Base-by-base conservation (phyloP, 2,329 filamentous ascomycete species). In the Neoscytalidium dimidiatum region DNA sequence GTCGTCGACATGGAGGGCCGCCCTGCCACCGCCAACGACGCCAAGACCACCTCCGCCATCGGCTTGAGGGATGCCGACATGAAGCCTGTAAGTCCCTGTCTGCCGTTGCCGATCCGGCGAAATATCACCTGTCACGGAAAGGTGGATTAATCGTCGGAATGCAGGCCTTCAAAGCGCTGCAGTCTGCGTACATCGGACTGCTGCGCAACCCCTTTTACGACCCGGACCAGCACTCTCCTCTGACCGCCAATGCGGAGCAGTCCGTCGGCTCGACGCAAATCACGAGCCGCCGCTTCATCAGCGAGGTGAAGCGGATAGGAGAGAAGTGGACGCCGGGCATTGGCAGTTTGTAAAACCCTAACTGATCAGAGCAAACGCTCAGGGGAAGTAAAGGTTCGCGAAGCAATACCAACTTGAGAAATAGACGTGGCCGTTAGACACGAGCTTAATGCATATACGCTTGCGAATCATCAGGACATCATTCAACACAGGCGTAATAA, bases 151-250 rank as follows among this genome's bases (percentile, higher is more conserved):
- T n/a, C n/a, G n/a, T 6, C 9, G 28, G 5, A 19, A 7, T 11
- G 2, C 41, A 90, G 88, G 88, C 95, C 28, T 99, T 99, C 74
- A 88, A 90, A 74, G 93, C 94, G 29, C 87, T 99, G 79, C 95
- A 98, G 80, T 89, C 86, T n/a, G 93, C 94, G 31, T 99, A 97
- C 73, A 91, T 98, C 65, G 83, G 88, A 67, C 81, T 99, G 60
- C 81, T 98, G 69, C 90, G 97, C 78, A 98, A 99, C 73, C 94
- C 94, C 0, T 99, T 99, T 79, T 98, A 94, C 77, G 88, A 90
- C 52, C 94, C 94, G 9, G 93, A 97, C 74, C 91, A 94, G 71
- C 89, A 94, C 76, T 85, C 85, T 68, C 90, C 90, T 56, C 85
- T 81, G 38, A 76, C 77, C 52, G 81, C 82, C 57, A 79, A 80